A percentile compares a stretch with the other conserved stretches of the same genome.
Conservation (phyloP, 345 rosid genomes). For the Angophora floribunda region DNA sequence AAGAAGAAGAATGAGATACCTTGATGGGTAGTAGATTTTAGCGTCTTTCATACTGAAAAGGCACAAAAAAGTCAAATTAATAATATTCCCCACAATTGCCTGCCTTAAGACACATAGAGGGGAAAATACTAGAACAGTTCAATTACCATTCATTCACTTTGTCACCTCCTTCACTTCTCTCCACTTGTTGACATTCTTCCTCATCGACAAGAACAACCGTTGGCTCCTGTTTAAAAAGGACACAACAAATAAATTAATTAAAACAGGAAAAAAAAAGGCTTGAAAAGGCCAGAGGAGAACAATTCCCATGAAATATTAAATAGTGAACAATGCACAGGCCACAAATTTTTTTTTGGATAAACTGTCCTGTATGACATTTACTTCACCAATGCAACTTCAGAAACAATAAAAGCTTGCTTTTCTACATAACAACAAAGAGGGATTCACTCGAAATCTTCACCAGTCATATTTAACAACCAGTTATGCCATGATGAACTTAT, state of each 20-base stretch:
- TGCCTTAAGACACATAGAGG: neutral
- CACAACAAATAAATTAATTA: neutral
- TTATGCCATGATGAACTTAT: neutral
- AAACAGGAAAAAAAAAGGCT: neutral
- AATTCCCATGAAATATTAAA: neutral
- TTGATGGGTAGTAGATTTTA: conserved; percentile 60
- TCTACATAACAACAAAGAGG: neutral
- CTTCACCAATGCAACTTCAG: neutral
- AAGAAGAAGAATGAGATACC: conserved; percentile 25
- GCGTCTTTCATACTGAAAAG: conserved; percentile 43
- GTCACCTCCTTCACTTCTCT: conserved; percentile 11
- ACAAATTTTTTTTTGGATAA: neutral
- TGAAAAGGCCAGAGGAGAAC: neutral
- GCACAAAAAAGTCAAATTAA: conserved; percentile 1
- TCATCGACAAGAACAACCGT: conserved; percentile 65
- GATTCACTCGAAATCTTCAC: neutral
- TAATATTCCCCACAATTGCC: neutral
- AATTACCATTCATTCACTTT: conserved; percentile 48
- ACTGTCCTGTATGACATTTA: neutral
- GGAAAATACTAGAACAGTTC: neutral
- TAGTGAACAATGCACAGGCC: neutral
- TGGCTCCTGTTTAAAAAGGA: conserved; percentile 19
- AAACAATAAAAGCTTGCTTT: neutral
- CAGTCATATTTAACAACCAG: neutral
- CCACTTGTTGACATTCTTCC: conserved; percentile 40